Percentiles rank a stretch among this genome's conserved stretches.
These are phyloP conservation scores for Salix brachista DNA, from an alignment of 345 rosid genomes.

Conservation along the genomic window DNA sequence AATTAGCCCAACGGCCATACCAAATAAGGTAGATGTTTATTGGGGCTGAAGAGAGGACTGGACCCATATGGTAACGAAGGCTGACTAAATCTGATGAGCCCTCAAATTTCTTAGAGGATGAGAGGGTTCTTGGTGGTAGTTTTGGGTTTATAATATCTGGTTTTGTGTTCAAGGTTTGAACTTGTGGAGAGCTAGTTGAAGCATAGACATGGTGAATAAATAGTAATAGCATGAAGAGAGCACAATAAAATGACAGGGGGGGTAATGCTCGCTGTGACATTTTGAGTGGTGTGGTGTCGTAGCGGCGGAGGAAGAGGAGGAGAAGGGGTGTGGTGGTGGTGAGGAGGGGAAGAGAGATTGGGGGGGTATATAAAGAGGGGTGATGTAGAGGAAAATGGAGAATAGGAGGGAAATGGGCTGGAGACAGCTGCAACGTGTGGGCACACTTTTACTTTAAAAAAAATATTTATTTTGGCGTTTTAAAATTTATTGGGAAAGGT, in stretches of 20 bases:
- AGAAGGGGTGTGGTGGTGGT: neutral
- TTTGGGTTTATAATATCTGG: constrained; percentile 55
- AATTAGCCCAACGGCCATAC: constrained; percentile 74
- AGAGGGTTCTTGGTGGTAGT: constrained; percentile 57
- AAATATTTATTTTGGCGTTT: too few species aligned
- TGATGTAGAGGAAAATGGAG: neutral
- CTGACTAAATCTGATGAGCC: constrained; percentile 79
- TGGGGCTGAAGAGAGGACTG: constrained; percentile 80
- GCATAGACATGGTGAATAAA: neutral
- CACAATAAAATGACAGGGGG: neutral
- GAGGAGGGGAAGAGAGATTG: neutral
- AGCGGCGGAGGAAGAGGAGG: neutral
- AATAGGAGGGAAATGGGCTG: constrained; percentile 19
- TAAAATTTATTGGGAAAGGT: too few species aligned
- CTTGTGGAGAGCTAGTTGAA: constrained; percentile 3
- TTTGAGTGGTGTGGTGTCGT: neutral
- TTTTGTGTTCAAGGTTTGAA: constrained; percentile 35
- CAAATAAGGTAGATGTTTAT: constrained; percentile 83
- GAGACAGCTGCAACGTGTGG: constrained; percentile 35
- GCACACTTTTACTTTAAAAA: constrained; percentile 8
- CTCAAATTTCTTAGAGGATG: constrained; percentile 64
- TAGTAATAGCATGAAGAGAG: neutral
- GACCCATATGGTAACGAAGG: constrained; percentile 99
- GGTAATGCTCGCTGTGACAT: neutral
- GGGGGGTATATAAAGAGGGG: neutral